Evolutionary conservation across 495 filamentous ascomycete species (phyloP).

Genomic region (Clohesyomyces aquaticus): DNA sequence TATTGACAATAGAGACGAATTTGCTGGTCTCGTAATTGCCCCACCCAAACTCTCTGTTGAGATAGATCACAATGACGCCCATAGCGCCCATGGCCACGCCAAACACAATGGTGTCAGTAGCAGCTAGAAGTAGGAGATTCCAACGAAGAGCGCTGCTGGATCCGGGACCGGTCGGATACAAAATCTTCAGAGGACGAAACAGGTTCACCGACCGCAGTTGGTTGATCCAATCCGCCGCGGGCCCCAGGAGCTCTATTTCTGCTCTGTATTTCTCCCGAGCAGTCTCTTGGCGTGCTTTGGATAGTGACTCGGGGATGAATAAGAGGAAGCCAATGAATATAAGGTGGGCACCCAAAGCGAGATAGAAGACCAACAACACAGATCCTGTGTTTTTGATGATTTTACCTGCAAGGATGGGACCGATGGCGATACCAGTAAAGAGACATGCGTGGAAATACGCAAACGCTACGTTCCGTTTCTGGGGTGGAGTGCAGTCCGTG

Average conservation of each 20-base stretch:
- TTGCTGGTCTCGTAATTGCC: conserved; percentile 71
- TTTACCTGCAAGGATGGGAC: conserved; percentile 77
- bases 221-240: conserved; percentile 49
- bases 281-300: conserved; percentile 63
- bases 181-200: conserved; percentile 73
- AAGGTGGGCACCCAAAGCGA: conserved; percentile 69
- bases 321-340: conserved; percentile 70
- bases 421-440: conserved; percentile 82
- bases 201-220: conserved; percentile 58
- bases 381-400: conserved; percentile 70
- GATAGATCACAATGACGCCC: conserved; percentile 78
- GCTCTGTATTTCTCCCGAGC: conserved; percentile 68
- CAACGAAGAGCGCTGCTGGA: conserved; percentile 65
- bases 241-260: conserved; percentile 38
- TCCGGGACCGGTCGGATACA: conserved; percentile 69
- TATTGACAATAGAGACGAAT: conserved; percentile 77
- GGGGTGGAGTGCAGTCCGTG: conserved; percentile 81
- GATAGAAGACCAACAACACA: conserved; percentile 76
- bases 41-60: conserved; percentile 80
- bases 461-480: conserved; percentile 79
- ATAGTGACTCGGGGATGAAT: conserved; percentile 81
- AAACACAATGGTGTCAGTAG: conserved; percentile 77
- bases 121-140: conserved; percentile 78
- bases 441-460: conserved; percentile 86
- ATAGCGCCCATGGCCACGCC: conserved; percentile 80